Evolutionary conservation across 768 basidiomycete species (phyloP).

Genomic region (Mrakia frigida): DNA sequence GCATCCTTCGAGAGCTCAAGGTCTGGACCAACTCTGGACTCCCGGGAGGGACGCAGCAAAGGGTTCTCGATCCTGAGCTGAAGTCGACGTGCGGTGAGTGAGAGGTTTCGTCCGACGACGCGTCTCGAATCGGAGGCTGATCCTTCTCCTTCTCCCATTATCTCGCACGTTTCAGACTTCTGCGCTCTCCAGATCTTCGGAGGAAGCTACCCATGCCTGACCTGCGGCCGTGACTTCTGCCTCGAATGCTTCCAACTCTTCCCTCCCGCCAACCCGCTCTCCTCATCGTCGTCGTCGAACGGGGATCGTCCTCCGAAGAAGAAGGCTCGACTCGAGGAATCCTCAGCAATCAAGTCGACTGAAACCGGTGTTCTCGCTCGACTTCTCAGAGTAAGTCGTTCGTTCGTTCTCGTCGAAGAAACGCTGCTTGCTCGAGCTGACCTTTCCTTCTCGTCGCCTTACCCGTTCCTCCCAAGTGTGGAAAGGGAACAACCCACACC

Average conservation of each 20-base stretch:
- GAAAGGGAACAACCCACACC: background rate
- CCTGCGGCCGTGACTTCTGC: background rate
- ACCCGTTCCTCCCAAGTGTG: background rate
- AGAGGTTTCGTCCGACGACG: too few relatives aligned
- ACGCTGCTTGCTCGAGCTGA: too few relatives aligned
- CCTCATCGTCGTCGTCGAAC: background rate
- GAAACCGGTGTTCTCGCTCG: background rate
- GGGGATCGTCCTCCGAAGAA: background rate
- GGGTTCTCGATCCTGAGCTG: background rate
- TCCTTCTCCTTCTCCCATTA: background rate
- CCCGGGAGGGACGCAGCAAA: background rate
- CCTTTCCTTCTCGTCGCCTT: background rate
- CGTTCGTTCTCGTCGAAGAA: background rate
- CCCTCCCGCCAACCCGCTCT: background rate
- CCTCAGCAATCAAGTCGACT: too few relatives aligned
- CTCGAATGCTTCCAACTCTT: slow-evolving; percentile 9
- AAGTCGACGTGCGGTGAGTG: background rate
- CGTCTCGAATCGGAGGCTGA: background rate
- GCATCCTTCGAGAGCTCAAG: background rate
- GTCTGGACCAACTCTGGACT: background rate
- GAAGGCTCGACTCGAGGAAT: too few relatives aligned
- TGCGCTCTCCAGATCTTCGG: background rate
- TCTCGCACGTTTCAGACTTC: background rate
- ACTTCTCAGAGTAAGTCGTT: background rate
- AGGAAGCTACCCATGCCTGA: slow-evolving; percentile 2